Conservation (phyloP, 805 yeast genomes). For the Priceomyces carsonii region DNA sequence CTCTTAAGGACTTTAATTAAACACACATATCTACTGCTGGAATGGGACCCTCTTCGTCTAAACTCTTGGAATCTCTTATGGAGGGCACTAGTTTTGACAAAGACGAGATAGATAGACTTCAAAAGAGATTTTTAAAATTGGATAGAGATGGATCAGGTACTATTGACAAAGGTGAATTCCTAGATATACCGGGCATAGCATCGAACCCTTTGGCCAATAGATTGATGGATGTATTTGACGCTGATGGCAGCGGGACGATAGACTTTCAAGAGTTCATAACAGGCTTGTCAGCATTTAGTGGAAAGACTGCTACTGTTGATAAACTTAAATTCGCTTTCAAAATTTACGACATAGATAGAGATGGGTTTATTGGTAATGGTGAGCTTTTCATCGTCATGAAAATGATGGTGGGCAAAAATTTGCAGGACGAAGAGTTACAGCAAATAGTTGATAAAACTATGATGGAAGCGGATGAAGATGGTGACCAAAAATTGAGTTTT, state of each 20-base stretch:
- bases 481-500: slow-evolving; percentile 82
- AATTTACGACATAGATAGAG: slow-evolving; percentile 93
- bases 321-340: slow-evolving; percentile 87
- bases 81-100: slow-evolving; percentile 85
- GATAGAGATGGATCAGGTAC: slow-evolving; percentile 93
- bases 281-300: slow-evolving; percentile 84
- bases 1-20: too few relatives aligned
- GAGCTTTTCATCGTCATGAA: slow-evolving; percentile 89
- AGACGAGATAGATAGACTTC: slow-evolving; percentile 87
- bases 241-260: slow-evolving; percentile 87
- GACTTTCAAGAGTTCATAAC: slow-evolving; percentile 94
- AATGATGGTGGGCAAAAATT: slow-evolving; percentile 94
- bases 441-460: slow-evolving; percentile 97
- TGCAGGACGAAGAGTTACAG: slow-evolving; percentile 84
- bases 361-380: slow-evolving; percentile 93
- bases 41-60: slow-evolving; percentile 67
- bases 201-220: slow-evolving; percentile 88
- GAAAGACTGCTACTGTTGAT: slow-evolving; percentile 76
- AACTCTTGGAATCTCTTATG: slow-evolving; percentile 63
- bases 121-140: slow-evolving; percentile 91
- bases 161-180: slow-evolving; percentile 85
- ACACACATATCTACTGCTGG: too few relatives aligned
- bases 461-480: slow-evolving; percentile 86
- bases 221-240: slow-evolving; percentile 91
- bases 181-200: slow-evolving; percentile 89